Evolutionary conservation across 441 rosid species (phyloP).

Genomic region (Dalechampia spathulata): DNA sequence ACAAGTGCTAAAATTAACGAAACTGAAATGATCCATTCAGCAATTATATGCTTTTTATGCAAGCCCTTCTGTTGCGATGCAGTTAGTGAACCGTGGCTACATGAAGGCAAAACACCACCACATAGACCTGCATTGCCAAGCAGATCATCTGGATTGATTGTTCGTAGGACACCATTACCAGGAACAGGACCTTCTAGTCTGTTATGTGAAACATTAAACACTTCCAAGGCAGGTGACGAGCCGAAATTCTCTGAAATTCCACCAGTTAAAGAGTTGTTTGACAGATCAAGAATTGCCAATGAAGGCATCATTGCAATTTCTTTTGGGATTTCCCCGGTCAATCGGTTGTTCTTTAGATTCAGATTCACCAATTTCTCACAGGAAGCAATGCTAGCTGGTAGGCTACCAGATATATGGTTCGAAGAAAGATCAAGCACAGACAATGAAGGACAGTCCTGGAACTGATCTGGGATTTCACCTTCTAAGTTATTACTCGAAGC

Average conservation of each 20-base stretch:
- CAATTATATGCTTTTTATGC: conserved; percentile 38
- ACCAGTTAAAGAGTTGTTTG: conserved; percentile 70
- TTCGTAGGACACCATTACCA: conserved; percentile 50
- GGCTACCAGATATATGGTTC: conserved; percentile 52
- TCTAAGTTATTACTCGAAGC: conserved; percentile 47
- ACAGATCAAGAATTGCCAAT: conserved; percentile 71
- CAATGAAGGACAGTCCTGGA: conserved; percentile 88
- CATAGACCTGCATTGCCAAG: conserved; percentile 64
- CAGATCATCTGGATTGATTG: conserved; percentile 67
- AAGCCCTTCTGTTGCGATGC: conserved; percentile 28
- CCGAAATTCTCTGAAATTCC: conserved; percentile 61
- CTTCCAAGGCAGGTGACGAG: conserved; percentile 63
- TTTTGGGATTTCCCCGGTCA: conserved; percentile 64
- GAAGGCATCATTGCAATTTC: conserved; percentile 65
- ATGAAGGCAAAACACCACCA: conserved; percentile 65
- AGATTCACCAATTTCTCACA: conserved; percentile 64
- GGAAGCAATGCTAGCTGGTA: conserved; percentile 78
- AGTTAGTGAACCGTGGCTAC: conserved; percentile 20
- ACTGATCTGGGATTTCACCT: conserved; percentile 75
- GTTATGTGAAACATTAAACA: conserved; percentile 66
- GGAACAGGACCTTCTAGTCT: conserved; percentile 73
- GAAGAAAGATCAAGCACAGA: conserved; percentile 75
- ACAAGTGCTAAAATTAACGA: conserved; percentile 41
- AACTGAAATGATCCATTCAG: conserved; percentile 52
- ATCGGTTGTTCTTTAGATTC: conserved; percentile 54